Conservation (phyloP, 768 basidiomycete species). For the Scleroderma citrinum region DNA sequence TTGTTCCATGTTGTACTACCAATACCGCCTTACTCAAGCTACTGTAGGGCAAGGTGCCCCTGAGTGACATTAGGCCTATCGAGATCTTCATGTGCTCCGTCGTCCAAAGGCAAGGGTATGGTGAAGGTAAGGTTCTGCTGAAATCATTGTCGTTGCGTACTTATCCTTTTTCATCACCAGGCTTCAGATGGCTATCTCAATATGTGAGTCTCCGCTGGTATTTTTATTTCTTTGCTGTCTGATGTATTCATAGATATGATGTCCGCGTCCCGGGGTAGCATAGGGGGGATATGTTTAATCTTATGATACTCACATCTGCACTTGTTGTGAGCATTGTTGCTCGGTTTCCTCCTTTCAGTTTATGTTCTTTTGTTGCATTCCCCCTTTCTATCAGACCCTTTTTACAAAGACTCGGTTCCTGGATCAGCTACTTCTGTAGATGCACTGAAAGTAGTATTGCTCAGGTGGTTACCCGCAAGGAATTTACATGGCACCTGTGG, state of each 20-base stretch:
- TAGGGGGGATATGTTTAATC: slow-evolving; percentile 5
- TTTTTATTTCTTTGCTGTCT: slow-evolving; percentile 2
- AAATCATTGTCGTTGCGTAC: slow-evolving; percentile 3
- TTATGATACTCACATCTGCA: slow-evolving; percentile 20
- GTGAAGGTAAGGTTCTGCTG: slow-evolving; percentile 60
- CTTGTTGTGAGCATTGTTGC: slow-evolving; percentile 11
- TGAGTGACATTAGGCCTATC: slow-evolving; percentile 95
- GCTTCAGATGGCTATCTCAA: slow-evolving; percentile 97
- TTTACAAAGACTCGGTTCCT: slow-evolving; percentile 14
- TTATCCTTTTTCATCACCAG: slow-evolving; percentile 28
- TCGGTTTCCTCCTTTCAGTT: slow-evolving; percentile 12
- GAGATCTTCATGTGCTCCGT: slow-evolving; percentile 99
- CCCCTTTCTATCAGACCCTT: neutral
- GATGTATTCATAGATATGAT: slow-evolving; percentile 21
- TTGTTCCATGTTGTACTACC: neutral
- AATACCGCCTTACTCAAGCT: slow-evolving; percentile 4
- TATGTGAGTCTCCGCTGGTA: slow-evolving; percentile 53
- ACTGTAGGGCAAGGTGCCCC: slow-evolving; percentile 87
- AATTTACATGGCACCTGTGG: neutral
- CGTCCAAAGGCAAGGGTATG: slow-evolving; percentile 97
- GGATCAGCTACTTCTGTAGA: slow-evolving; percentile 16
- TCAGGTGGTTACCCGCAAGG: neutral
- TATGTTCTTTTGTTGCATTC: neutral
- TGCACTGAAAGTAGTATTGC: neutral
- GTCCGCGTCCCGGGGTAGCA: too few relatives aligned